A percentile compares a stretch with the other conserved stretches of the same genome.
These are phyloP conservation scores for Strigomonas oncopelti DNA, from an alignment of 208 protist genomes.

Conservation along the genomic window DNA sequence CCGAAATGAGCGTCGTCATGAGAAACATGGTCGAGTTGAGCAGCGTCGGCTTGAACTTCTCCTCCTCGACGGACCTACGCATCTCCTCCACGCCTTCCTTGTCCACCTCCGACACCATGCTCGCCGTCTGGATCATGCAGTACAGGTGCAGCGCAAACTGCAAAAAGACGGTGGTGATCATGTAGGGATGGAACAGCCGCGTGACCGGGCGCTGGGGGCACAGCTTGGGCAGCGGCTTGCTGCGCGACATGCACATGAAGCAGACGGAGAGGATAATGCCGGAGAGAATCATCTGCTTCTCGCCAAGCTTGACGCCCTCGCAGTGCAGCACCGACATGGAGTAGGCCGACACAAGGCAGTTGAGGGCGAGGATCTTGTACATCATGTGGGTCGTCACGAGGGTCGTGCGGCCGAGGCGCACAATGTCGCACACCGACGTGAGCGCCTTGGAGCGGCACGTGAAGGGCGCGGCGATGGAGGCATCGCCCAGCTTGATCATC, in stretches of 20 bases:
- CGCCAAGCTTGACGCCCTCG: conserved; percentile 96
- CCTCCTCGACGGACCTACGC: conserved; percentile 55
- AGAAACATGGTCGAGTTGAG: conserved; percentile 98
- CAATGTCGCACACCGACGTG: conserved; percentile 90
- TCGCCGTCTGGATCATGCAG: conserved; percentile 84
- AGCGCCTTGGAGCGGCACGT: conserved; percentile 89
- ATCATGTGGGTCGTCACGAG: conserved; percentile 98
- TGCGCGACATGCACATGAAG: conserved; percentile 98
- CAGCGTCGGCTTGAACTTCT: conserved; percentile 93
- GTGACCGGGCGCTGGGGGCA: conserved; percentile 89
- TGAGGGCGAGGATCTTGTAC: conserved; percentile 99
- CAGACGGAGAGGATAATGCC: conserved; percentile 94
- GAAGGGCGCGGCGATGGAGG: conserved; percentile 92
- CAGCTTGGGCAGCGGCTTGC: conserved; percentile 90
- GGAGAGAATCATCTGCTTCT: conserved; percentile 96
- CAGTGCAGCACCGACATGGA: conserved; percentile 95
- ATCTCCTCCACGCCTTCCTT: conserved; percentile 48
- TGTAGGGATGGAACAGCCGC: conserved; percentile 95
- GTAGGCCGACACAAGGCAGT: conserved; percentile 97
- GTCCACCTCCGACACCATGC: conserved; percentile 75
- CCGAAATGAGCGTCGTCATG: conserved; percentile 91
- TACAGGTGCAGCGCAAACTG: conserved; percentile 96
- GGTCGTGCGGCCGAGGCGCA: conserved; percentile 96
- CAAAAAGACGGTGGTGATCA: conserved; percentile 91
- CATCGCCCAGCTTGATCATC: conserved; percentile 92